phyloP scores from a whole-genome alignment of 1,284 basidiomycete genomes.

The Ustilago trichophora region DNA sequence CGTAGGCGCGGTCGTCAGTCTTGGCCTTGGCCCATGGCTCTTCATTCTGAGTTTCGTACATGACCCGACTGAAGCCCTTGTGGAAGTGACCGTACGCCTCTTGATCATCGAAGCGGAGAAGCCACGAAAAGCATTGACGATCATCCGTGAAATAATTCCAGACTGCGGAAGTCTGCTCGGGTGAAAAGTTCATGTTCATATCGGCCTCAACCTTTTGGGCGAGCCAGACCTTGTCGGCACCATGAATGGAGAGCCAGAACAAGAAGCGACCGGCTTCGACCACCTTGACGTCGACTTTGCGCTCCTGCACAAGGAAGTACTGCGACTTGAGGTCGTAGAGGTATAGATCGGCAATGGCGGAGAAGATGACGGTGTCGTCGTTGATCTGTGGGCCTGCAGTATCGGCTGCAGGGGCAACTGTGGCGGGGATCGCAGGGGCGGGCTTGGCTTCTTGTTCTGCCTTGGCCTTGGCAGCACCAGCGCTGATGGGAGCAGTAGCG shows the following conservation, averaged over 20 bases:
- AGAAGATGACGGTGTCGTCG: conserved; percentile 32
- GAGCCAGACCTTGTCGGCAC: conserved; percentile 72
- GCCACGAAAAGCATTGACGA: conserved; percentile 78
- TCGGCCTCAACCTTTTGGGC: conserved; percentile 73
- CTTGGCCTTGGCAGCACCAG: conserved; percentile 1
- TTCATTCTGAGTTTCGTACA: conserved; percentile 86
- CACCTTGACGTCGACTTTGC: conserved; percentile 76
- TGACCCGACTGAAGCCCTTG: conserved; percentile 75
- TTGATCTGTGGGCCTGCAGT: conserved; percentile 28
- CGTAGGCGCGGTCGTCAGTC: conserved; percentile 72
- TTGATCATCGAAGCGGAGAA: conserved; percentile 76
- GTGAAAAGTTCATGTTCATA: conserved; percentile 62
- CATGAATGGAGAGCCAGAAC: conserved; percentile 72
- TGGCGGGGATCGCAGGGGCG: conserved; percentile 11
- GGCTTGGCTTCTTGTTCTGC: conserved; percentile 2
- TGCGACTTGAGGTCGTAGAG: conserved; percentile 78
- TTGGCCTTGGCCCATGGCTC: conserved; percentile 76
- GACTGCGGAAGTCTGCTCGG: conserved; percentile 74
- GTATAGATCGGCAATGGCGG: conserved; percentile 70
- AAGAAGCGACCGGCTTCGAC: conserved; percentile 71
- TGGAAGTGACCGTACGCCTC: conserved; percentile 76
- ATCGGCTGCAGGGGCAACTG: conserved; percentile 34
- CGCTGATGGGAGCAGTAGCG: too few relatives aligned
- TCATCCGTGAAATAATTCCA: conserved; percentile 78
- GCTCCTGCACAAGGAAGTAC: conserved; percentile 78